Percentiles rank a stretch among this genome's conserved stretches.
phyloP scores from a whole-genome alignment of 495 filamentous ascomycete genomes.

The Aspergillus steynii region DNA sequence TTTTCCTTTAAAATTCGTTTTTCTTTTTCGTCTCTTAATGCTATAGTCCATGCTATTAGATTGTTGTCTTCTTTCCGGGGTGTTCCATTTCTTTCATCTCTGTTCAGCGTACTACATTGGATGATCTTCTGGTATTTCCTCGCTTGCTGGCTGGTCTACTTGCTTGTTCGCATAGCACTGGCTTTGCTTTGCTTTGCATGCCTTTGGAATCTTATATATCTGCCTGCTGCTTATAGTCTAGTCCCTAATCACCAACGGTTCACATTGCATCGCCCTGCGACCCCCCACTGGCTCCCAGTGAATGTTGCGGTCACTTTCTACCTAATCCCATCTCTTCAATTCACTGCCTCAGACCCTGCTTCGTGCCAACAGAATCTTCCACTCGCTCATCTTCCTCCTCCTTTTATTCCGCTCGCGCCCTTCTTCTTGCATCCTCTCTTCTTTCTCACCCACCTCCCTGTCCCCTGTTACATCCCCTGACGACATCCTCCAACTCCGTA shows the following conservation, averaged over 20 bases:
- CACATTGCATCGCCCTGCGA: background rate
- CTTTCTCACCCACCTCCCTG: conserved; percentile 13
- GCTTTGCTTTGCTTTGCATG: background rate
- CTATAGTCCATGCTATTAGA: background rate
- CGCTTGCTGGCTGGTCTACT: background rate
- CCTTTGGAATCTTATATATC: background rate
- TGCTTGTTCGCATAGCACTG: background rate
- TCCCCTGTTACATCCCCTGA: background rate
- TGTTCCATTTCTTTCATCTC: conserved; percentile 2
- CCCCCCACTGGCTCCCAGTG: background rate
- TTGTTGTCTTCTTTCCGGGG: background rate
- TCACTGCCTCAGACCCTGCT: background rate
- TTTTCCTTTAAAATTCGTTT: conserved; percentile 12
- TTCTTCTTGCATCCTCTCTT: conserved; percentile 1
- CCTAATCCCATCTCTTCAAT: background rate
- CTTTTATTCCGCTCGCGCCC: conserved; percentile 13
- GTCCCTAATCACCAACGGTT: background rate
- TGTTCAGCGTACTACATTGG: background rate
- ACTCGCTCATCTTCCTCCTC: background rate
- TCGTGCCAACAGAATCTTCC: background rate
- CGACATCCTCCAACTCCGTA: background rate
- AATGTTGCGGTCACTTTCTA: conserved; percentile 5
- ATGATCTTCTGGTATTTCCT: background rate
- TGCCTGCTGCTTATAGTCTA: background rate
- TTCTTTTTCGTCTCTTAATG: background rate